Evolutionary conservation across 148 eudicot genomes (phyloP).

Genomic region (Heliamphora exappendiculata): DNA sequence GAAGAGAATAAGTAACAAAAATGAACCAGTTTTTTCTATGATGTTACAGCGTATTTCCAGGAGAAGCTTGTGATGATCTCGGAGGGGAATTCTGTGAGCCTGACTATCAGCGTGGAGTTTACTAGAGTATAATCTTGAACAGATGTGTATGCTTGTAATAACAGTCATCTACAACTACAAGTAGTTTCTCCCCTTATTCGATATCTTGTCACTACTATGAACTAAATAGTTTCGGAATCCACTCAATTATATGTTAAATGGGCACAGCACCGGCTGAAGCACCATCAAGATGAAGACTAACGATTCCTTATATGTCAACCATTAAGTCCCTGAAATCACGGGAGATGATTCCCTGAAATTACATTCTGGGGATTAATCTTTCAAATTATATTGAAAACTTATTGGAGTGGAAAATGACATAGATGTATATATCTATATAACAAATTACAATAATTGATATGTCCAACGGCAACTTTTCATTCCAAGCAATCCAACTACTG

Average conservation of each 20-base stretch:
- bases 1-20: not conserved
- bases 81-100: constrained; percentile 72
- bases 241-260: not conserved
- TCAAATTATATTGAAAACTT: not conserved
- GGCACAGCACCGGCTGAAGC: constrained; percentile 5
- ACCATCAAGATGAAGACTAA: not conserved
- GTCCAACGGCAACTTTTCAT: too few species aligned
- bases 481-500: too few species aligned
- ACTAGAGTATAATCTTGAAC: constrained; percentile 7
- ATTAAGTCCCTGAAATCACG: too few species aligned
- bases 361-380: not conserved
- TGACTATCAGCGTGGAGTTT: constrained; percentile 32
- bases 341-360: not conserved
- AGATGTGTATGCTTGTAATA: not conserved
- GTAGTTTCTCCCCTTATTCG: not conserved
- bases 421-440: not conserved
- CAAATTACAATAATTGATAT: too few species aligned
- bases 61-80: constrained; percentile 68
- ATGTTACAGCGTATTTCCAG: constrained; percentile 48
- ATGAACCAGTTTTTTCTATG: not conserved
- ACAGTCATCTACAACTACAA: not conserved
- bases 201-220: not conserved
- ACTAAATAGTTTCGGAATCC: not conserved
- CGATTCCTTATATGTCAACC: not conserved
- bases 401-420: not conserved